Evolutionary conservation across 2,329 filamentous ascomycete genomes (phyloP).

Genomic region (Hypoxylon sp.): DNA sequence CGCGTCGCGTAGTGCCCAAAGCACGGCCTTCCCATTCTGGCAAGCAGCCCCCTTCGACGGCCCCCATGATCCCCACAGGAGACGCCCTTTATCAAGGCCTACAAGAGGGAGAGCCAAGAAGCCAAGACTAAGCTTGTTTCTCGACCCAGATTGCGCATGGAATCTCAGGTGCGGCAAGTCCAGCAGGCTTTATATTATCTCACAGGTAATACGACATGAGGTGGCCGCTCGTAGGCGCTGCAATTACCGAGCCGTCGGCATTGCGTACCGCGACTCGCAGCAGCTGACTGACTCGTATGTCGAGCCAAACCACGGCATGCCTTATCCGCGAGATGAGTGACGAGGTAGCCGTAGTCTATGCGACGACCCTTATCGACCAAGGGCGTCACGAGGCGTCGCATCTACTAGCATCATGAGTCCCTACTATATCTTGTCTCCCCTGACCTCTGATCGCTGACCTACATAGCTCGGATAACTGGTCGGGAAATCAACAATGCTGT

Average conservation of each 20-base stretch:
- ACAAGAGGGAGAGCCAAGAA: slow-evolving; percentile 29
- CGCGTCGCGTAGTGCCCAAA: slow-evolving; percentile 37
- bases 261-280: slow-evolving; percentile 15
- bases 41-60: slow-evolving; percentile 26
- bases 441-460: background rate
- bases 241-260: slow-evolving; percentile 32
- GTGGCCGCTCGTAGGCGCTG: slow-evolving; percentile 15
- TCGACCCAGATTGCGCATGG: slow-evolving; percentile 31
- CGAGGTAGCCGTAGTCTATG: slow-evolving; percentile 5
- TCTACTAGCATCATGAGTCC: slow-evolving; percentile 18
- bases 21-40: slow-evolving; percentile 41
- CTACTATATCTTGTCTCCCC: slow-evolving; percentile 2
- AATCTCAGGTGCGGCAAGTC: slow-evolving; percentile 26
- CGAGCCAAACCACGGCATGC: slow-evolving; percentile 4
- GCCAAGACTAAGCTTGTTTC: slow-evolving; percentile 36
- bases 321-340: slow-evolving; percentile 7
- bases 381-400: slow-evolving; percentile 7
- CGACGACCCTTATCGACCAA: slow-evolving; percentile 18
- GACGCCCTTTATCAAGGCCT: slow-evolving; percentile 29
- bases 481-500: background rate
- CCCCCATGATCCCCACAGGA: background rate
- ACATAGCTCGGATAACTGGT: background rate
- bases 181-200: slow-evolving; percentile 29
- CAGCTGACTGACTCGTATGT: slow-evolving; percentile 14
- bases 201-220: slow-evolving; percentile 32